phyloP scores from a whole-genome alignment of 371 early-diverging fungal species.

The Umbelopsis sp. region DNA sequence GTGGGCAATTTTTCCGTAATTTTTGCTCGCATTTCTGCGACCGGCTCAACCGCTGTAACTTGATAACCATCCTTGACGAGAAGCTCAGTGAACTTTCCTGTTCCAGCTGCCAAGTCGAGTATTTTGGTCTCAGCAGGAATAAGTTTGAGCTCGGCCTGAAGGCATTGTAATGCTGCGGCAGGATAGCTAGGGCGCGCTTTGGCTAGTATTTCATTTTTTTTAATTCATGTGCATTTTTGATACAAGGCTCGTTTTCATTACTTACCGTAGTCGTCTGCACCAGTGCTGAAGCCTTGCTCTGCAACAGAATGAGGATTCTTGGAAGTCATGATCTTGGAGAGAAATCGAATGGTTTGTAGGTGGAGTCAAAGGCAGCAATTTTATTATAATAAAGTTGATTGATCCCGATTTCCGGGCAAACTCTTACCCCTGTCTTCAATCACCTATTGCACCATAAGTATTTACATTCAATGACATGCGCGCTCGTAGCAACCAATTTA shows the following conservation, averaged over 20 bases:
- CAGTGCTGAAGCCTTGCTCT: constrained; percentile 6
- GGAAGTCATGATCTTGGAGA: neutral
- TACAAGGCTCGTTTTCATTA: neutral
- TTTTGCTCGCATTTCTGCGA: constrained; percentile 46
- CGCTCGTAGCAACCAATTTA: no score
- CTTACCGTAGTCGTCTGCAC: constrained; percentile 5
- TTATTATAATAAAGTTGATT: neutral
- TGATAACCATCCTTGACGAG: constrained; percentile 29
- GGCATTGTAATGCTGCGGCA: constrained; percentile 13
- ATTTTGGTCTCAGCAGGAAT: constrained; percentile 23
- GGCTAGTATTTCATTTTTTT: constrained; percentile 23
- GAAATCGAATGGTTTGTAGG: neutral
- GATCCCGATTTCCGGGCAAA: neutral
- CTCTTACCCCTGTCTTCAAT: no score
- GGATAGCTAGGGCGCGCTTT: constrained; percentile 46
- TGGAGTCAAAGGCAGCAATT: neutral
- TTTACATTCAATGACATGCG: no score
- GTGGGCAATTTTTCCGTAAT: constrained; percentile 30
- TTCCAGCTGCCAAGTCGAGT: constrained; percentile 50
- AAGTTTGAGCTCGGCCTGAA: constrained; percentile 26
- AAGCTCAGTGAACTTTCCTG: constrained; percentile 47
- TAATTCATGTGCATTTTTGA: neutral
- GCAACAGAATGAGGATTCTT: neutral
- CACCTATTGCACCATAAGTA: no score
- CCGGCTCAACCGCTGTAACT: constrained; percentile 55